Conservation (phyloP, 192 early-diverging fungal genomes). For the Podila epicladia region DNA sequence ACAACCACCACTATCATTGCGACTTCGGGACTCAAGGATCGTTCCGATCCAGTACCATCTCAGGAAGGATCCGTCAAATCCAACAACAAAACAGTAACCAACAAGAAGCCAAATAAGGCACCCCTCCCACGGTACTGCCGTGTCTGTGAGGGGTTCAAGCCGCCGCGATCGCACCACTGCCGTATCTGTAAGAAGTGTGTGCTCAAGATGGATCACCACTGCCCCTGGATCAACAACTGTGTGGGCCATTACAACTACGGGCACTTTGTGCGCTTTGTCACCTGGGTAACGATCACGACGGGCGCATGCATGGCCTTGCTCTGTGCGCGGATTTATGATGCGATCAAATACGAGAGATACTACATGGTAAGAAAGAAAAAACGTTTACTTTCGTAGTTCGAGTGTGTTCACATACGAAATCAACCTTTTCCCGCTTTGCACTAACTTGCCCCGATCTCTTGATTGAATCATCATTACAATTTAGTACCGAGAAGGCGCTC, state of each 20-base stretch:
- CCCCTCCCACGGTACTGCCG: slow-evolving; percentile 78
- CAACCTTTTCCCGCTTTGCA: no score
- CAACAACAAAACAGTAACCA: neutral
- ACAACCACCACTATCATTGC: no score
- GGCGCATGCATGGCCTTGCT: slow-evolving; percentile 65
- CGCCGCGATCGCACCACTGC: slow-evolving; percentile 85
- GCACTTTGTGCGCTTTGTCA: slow-evolving; percentile 85
- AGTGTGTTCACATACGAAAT: no score
- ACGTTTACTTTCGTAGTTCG: neutral
- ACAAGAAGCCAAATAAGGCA: slow-evolving; percentile 73
- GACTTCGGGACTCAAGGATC: neutral
- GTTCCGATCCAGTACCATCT: neutral
- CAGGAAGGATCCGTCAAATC: neutral
- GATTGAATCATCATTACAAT: neutral
- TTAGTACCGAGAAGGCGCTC: slow-evolving; percentile 48
- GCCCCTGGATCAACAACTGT: slow-evolving; percentile 93
- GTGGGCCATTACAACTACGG: slow-evolving; percentile 78
- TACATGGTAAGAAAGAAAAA: slow-evolving; percentile 15
- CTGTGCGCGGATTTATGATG: slow-evolving; percentile 58
- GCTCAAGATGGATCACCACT: slow-evolving; percentile 90
- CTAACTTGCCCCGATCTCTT: neutral
- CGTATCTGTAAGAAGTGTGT: slow-evolving; percentile 78
- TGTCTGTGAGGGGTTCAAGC: slow-evolving; percentile 70
- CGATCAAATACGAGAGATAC: slow-evolving; percentile 42
- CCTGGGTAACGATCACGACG: slow-evolving; percentile 69